Conservation (phyloP, 768 basidiomycete genomes). For the Lyophyllum shimeji region DNA sequence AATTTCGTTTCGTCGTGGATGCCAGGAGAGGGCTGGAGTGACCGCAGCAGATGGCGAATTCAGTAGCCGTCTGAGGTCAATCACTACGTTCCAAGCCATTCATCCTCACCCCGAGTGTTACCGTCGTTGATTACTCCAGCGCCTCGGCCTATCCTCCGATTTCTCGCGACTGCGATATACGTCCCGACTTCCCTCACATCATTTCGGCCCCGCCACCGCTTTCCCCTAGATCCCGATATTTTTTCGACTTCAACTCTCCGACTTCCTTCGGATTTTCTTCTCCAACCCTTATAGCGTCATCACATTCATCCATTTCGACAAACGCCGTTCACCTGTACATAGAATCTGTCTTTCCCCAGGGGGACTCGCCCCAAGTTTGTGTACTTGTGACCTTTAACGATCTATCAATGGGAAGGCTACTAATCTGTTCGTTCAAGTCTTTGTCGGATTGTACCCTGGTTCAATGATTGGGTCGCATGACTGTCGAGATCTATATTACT, state of each 20-base stretch:
- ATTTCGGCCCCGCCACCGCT: not conserved
- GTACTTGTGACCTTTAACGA: not conserved
- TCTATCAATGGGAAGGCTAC: not conserved
- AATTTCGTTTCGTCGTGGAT: not conserved
- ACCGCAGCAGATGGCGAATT: conserved; percentile 2
- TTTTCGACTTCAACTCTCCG: not conserved
- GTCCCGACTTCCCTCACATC: not conserved
- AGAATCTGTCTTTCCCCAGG: not conserved
- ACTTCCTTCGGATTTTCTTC: not conserved
- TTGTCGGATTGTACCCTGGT: not conserved
- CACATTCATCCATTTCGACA: not conserved
- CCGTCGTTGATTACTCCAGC: not conserved
- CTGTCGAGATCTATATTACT: conserved; percentile 1
- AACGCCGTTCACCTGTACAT: not conserved
- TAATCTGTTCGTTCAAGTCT: not conserved
- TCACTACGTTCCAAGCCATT: conserved; percentile 7
- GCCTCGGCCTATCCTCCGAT: not conserved
- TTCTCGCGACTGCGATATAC: not conserved
- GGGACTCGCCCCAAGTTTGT: not conserved
- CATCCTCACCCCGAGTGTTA: not conserved
- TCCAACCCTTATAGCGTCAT: not conserved
- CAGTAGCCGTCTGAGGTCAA: conserved; percentile 3
- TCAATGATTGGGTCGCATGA: not conserved
- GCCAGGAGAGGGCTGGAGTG: conserved; percentile 8
- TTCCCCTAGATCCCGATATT: not conserved